Evolutionary conservation across 805 yeast genomes (phyloP).

Genomic region (Ogataea trehaloabstinens): DNA sequence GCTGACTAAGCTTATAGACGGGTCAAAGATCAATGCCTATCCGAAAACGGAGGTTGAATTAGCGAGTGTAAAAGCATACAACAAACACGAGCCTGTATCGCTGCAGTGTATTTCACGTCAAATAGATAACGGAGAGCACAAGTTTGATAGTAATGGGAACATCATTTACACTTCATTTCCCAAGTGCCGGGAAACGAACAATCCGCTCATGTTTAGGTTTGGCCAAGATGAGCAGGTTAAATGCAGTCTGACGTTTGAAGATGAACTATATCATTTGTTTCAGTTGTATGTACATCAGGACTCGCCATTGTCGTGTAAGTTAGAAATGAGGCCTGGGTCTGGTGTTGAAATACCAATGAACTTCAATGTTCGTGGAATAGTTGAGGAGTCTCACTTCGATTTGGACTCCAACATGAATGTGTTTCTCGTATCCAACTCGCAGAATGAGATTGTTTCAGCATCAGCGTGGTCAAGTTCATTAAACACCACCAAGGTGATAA

Average conservation of each 20-base stretch:
- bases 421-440: constrained; percentile 35
- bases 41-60: constrained; percentile 24
- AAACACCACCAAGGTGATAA: constrained; percentile 58
- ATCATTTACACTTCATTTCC: constrained; percentile 62
- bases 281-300: constrained; percentile 78
- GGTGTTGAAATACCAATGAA: constrained; percentile 56
- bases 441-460: constrained; percentile 46
- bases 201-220: constrained; percentile 55
- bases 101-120: constrained; percentile 64
- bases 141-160: constrained; percentile 58
- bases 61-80: constrained; percentile 17
- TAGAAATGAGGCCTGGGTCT: constrained; percentile 47
- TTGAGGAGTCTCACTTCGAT: constrained; percentile 67
- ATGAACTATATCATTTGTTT: constrained; percentile 67
- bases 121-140: constrained; percentile 76
- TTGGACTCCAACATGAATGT: constrained; percentile 58
- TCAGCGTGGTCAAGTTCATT: constrained; percentile 61
- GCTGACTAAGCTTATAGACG: constrained; percentile 1
- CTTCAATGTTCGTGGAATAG: constrained; percentile 62
- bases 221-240: constrained; percentile 49
- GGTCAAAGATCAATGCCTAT: constrained; percentile 23
- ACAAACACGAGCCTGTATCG: constrained; percentile 40
- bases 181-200: constrained; percentile 60
- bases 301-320: constrained; percentile 67
- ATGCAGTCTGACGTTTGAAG: constrained; percentile 62